Evolutionary conservation across 169 alveolate genomes (phyloP).

Genomic region (Cystoisospora suis): DNA sequence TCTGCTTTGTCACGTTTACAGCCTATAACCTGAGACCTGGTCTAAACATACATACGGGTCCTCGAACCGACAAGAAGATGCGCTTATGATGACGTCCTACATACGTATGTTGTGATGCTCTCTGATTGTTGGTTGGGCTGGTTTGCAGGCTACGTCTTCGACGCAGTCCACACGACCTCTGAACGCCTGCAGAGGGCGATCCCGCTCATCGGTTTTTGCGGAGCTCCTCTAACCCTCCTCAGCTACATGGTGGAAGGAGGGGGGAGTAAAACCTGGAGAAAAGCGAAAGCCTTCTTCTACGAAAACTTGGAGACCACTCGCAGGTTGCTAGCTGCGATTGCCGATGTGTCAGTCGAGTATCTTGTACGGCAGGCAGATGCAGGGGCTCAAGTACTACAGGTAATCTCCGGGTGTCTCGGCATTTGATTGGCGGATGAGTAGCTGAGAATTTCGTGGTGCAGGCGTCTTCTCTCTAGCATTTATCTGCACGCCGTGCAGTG

Average conservation of each 20-base stretch:
- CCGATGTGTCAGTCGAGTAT: conserved; percentile 72
- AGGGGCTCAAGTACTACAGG: conserved; percentile 83
- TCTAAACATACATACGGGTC: no score
- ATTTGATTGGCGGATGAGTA: no score
- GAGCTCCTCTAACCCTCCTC: conserved; percentile 84
- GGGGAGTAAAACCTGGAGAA: conserved; percentile 71
- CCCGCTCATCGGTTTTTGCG: conserved; percentile 84
- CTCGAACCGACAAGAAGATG: no score
- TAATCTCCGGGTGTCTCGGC: no score
- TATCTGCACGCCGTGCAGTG: no score
- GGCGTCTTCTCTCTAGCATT: no score
- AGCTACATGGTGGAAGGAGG: conserved; percentile 82
- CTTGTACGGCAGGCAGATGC: conserved; percentile 76
- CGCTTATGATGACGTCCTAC: no score
- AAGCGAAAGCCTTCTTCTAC: conserved; percentile 66
- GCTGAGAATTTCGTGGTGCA: no score
- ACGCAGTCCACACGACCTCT: conserved; percentile 73
- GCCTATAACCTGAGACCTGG: no score
- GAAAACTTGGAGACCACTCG: conserved; percentile 73
- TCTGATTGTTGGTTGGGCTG: no score
- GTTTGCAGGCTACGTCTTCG: conserved; percentile 78
- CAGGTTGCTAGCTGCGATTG: conserved; percentile 67
- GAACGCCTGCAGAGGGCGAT: conserved; percentile 72
- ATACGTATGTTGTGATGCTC: no score
- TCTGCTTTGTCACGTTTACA: no score